Evolutionary conservation across 352 stramenopile genomes (phyloP), one percentile per base, ranked within the genome.

Genomic region (Pythium coloratum): DNA sequence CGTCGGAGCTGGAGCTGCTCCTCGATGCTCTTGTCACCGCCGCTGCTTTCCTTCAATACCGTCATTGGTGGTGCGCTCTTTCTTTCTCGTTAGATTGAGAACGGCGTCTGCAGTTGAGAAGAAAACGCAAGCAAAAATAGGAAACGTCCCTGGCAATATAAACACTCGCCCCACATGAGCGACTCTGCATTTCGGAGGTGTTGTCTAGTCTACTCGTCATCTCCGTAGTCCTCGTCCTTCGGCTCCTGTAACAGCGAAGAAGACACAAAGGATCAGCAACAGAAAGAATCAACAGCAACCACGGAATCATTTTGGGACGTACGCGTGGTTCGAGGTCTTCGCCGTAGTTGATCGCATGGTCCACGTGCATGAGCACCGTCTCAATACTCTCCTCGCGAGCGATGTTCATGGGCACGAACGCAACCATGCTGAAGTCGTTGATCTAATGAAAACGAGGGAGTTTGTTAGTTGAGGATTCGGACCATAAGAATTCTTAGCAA

Each of bases 341-440:
- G 38, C 96, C 97, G 76, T 98, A 99, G 75, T 99, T 98, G 73
- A 99, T 97, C 33, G 92, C 91, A 73, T 98, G 89, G 80, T 99
- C 97, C 16, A 98, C 93, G 62, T 97, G 94, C 63, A 94, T 80
- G 58, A 99, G 78, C 34, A 99, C 91, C n/a, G 95, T 91, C 61
- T 98, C 89, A 54, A 99, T 96, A 63, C 92, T 98, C 56, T 99
- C 95, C 75, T 99, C 97, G 59, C 98, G 89, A 47, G 85, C 96
- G 53, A 99, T 97, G 76, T 99, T 98, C 72, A 99, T 92, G 2
- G 96, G 95, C n/a, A 98, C 79, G 71, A 99, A 99, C 10, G 90
- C 91, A 20, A 99, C 96, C 94, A 99, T 98, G 66, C 89, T 97
- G 76, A 98, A 99, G 84, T 99, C 96, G 55, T 93, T 94, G 64